These are phyloP conservation scores for Nemania bipapillata DNA, from an alignment of 2,329 filamentous ascomycete genomes.

Conservation along the genomic window DNA sequence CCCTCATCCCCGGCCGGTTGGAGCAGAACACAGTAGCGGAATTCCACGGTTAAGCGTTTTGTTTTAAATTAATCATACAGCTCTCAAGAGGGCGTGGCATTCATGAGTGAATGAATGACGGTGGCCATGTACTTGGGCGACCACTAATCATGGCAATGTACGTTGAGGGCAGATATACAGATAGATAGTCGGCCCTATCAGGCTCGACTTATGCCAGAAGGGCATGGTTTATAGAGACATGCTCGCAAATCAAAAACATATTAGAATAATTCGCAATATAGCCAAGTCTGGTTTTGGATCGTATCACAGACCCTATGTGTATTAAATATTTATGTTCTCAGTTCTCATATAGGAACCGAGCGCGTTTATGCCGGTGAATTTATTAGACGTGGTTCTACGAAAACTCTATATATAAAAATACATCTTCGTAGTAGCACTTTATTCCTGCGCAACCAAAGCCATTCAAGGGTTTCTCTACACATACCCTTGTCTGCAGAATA, in stretches of 20 bases:
- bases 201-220: constrained; percentile 31
- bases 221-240: constrained; percentile 43
- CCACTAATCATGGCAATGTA: constrained; percentile 42
- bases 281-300: neutral
- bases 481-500: too few relatives aligned
- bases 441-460: too few relatives aligned
- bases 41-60: constrained; percentile 64
- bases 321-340: neutral
- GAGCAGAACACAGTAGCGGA: constrained; percentile 70
- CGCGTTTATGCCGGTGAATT: neutral
- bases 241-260: constrained; percentile 40
- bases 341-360: neutral
- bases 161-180: constrained; percentile 45
- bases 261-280: constrained; percentile 44
- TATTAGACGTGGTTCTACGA: neutral
- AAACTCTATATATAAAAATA: neutral
- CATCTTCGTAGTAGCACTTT: too few relatives aligned
- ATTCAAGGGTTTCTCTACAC: too few relatives aligned
- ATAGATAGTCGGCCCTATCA: constrained; percentile 41
- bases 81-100: constrained; percentile 23
- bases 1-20: constrained; percentile 75
- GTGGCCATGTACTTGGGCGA: constrained; percentile 34
- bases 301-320: neutral
- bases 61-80: constrained; percentile 32
- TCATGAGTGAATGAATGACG: constrained; percentile 38